These are phyloP conservation scores for Ballota nigra DNA, from an alignment of 257 asterid species.

Conservation along the genomic window DNA sequence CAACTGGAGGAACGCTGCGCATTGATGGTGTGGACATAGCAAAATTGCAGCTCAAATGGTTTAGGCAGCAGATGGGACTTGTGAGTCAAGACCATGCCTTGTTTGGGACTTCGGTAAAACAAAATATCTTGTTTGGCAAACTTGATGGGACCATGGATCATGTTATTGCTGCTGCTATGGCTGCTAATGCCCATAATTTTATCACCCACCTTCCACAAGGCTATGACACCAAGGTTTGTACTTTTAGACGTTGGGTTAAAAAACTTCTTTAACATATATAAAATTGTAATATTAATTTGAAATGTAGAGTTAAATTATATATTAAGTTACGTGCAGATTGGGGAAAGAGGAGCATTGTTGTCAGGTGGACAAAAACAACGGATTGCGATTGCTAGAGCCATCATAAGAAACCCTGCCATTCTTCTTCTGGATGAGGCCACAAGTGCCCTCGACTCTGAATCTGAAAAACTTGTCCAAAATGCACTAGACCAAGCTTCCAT, in stretches of 20 bases:
- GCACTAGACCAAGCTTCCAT: slow-evolving; percentile 82
- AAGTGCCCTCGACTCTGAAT: slow-evolving; percentile 89
- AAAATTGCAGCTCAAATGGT: slow-evolving; percentile 62
- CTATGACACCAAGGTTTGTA: slow-evolving; percentile 63
- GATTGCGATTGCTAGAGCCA: slow-evolving; percentile 87
- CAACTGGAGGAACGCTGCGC: slow-evolving; percentile 47
- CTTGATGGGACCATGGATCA: slow-evolving; percentile 71
- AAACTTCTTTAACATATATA: too few relatives aligned
- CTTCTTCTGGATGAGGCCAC: slow-evolving; percentile 95
- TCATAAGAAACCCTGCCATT: slow-evolving; percentile 65
- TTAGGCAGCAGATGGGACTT: slow-evolving; percentile 76
- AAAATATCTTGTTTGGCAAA: slow-evolving; percentile 75
- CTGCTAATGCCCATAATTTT: slow-evolving; percentile 85
- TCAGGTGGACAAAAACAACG: slow-evolving; percentile 94
- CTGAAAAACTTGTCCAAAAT: slow-evolving; percentile 73
- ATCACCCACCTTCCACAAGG: slow-evolving; percentile 79
- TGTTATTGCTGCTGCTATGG: slow-evolving; percentile 71
- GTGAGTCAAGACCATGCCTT: slow-evolving; percentile 92
- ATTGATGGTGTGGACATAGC: slow-evolving; percentile 67
- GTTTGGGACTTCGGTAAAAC: slow-evolving; percentile 72
- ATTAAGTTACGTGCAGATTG: slow-evolving; percentile 37
- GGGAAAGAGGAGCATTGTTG: slow-evolving; percentile 78
- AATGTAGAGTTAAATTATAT: too few relatives aligned
- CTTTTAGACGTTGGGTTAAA: too few relatives aligned
- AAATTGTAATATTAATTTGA: too few relatives aligned